Percentiles rank a stretch among this genome's conserved stretches.
These are phyloP conservation scores for Colletotrichum orchidophilum DNA, from an alignment of 2,329 filamentous ascomycete genomes.

Conservation along the genomic window DNA sequence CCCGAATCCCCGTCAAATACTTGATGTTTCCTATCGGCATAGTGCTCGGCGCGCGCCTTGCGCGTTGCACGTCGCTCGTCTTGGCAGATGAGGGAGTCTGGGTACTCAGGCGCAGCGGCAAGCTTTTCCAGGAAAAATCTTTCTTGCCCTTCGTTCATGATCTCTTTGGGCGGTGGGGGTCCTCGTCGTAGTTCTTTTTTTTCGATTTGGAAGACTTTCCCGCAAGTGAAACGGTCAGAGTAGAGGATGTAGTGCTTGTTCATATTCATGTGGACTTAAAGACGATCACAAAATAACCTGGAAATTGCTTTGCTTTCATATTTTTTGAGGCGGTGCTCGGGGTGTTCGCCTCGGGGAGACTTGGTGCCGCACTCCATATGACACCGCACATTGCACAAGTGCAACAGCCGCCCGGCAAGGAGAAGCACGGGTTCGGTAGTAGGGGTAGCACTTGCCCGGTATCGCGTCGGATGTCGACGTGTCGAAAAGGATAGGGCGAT, in stretches of 20 bases:
- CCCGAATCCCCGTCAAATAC: background rate
- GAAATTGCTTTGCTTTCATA: too few relatives aligned
- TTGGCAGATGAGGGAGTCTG: constrained; percentile 3
- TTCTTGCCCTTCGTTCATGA: background rate
- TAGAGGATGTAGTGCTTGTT: too few relatives aligned
- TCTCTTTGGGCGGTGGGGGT: background rate
- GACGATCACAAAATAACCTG: too few relatives aligned
- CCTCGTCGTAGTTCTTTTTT: background rate
- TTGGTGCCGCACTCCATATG: background rate
- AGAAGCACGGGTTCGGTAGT: background rate
- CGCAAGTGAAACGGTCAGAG: too few relatives aligned
- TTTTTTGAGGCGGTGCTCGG: background rate
- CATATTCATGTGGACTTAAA: too few relatives aligned
- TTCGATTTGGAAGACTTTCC: too few relatives aligned
- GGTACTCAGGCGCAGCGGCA: constrained; percentile 14
- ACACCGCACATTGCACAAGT: background rate
- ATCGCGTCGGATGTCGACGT: background rate
- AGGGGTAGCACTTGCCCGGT: background rate
- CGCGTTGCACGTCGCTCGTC: background rate
- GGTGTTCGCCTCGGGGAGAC: background rate
- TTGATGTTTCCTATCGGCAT: background rate
- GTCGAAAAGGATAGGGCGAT: background rate
- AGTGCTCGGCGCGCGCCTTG: background rate
- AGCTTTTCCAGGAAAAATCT: constrained; percentile 4
- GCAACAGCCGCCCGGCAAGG: background rate